Conservation (phyloP, 768 basidiomycete genomes). For the Lentinula sp. region DNA sequence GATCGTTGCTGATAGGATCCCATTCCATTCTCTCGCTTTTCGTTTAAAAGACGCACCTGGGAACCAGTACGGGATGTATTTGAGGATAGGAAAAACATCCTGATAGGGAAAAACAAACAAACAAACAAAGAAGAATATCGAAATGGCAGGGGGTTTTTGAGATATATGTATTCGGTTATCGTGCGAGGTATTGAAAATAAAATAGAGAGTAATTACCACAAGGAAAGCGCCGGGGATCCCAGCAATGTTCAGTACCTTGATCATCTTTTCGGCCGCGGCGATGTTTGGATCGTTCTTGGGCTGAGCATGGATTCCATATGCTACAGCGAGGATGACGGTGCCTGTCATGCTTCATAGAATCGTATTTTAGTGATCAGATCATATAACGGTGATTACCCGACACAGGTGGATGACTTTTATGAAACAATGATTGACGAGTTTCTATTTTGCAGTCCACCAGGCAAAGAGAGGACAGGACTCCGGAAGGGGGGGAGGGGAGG, state of each 20-base stretch:
- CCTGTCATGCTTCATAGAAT: slow-evolving; percentile 17
- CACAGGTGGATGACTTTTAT: background rate
- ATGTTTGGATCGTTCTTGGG: slow-evolving; percentile 27
- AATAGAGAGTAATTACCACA: slow-evolving; percentile 7
- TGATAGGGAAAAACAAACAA: background rate
- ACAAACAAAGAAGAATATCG: no score
- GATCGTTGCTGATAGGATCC: background rate
- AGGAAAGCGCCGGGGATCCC: slow-evolving; percentile 27
- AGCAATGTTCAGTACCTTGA: slow-evolving; percentile 23
- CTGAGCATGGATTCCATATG: slow-evolving; percentile 30
- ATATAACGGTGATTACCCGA: background rate
- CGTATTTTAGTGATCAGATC: background rate
- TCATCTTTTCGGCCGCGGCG: slow-evolving; percentile 22
- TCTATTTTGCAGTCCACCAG: no score
- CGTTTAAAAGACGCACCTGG: slow-evolving; percentile 1
- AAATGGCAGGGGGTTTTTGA: no score
- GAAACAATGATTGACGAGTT: background rate
- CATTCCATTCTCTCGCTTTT: background rate
- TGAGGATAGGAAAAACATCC: slow-evolving; percentile 3
- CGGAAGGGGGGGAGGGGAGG: no score
- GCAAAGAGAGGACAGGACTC: no score
- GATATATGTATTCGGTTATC: background rate
- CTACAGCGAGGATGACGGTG: slow-evolving; percentile 26
- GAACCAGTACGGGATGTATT: slow-evolving; percentile 4
- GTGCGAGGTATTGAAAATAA: background rate